A percentile compares a stretch with the other conserved stretches of the same genome.
These are phyloP conservation scores for Cetradonia linearis DNA, from an alignment of 495 filamentous ascomycete genomes.

Conservation along the genomic window DNA sequence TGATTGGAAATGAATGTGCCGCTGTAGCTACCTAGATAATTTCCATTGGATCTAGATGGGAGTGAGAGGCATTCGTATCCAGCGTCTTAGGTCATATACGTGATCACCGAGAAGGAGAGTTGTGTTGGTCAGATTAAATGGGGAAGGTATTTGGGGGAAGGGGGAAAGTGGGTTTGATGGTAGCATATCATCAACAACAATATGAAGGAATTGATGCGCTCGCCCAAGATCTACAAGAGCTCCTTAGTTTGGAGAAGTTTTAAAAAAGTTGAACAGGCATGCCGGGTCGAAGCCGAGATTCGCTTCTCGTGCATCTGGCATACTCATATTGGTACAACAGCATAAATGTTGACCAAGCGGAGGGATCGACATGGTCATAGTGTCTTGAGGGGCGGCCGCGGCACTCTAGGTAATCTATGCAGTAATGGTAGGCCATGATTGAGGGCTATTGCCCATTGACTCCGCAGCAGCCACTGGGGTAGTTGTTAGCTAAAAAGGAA, in stretches of 20 bases:
- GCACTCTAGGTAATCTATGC: slow-evolving; percentile 1
- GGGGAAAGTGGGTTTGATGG: not conserved
- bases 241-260: slow-evolving; percentile 9
- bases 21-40: not conserved
- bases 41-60: not conserved
- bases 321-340: not conserved
- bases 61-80: not conserved
- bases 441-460: not conserved
- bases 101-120: not conserved
- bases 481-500: slow-evolving; percentile 4
- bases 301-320: slow-evolving; percentile 1
- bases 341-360: slow-evolving; percentile 7
- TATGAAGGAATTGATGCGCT: slow-evolving; percentile 1
- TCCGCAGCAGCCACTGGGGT: slow-evolving; percentile 10
- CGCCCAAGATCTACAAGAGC: slow-evolving; percentile 18
- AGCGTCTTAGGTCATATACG: slow-evolving; percentile 1
- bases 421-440: not conserved
- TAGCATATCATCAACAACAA: not conserved
- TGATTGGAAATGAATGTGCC: not conserved
- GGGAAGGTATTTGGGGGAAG: slow-evolving; percentile 13
- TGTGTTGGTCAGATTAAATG: not conserved
- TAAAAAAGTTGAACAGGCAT: slow-evolving; percentile 9
- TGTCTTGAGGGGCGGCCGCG: not conserved
- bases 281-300: slow-evolving; percentile 18
- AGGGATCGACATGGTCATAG: slow-evolving; percentile 5